These are phyloP conservation scores for Periconia sp. DNA, from an alignment of 2,329 filamentous ascomycete species.

Conservation along the genomic window DNA sequence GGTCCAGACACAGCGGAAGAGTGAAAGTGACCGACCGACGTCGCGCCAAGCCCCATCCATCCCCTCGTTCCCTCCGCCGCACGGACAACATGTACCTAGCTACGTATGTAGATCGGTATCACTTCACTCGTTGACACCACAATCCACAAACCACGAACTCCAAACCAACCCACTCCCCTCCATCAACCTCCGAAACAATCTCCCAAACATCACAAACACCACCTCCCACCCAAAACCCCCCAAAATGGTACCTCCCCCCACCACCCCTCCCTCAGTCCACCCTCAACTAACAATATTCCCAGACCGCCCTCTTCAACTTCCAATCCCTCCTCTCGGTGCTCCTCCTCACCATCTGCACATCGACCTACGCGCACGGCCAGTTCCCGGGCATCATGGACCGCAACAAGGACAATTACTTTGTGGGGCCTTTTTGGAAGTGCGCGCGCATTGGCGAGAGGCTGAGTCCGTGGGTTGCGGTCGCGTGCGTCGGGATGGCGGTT, in stretches of 20 bases:
- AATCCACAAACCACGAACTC: neutral
- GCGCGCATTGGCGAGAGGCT: conserved; percentile 89
- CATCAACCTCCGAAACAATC: neutral
- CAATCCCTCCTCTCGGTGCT: conserved; percentile 93
- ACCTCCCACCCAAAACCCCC: neutral
- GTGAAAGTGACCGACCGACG: too few species aligned
- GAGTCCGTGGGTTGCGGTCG: conserved; percentile 93
- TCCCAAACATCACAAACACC: too few species aligned
- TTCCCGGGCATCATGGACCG: conserved; percentile 88
- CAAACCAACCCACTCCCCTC: too few species aligned
- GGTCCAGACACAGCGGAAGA: too few species aligned
- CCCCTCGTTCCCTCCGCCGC: too few species aligned
- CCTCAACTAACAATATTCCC: conserved; percentile 10
- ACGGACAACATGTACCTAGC: too few species aligned
- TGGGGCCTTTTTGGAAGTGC: conserved; percentile 94
- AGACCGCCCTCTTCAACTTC: conserved; percentile 99
- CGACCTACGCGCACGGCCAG: conserved; percentile 87
- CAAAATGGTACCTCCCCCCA: neutral
- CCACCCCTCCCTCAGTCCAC: neutral
- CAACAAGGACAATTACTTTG: conserved; percentile 79
- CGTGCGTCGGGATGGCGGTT: conserved; percentile 88
- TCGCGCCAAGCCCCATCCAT: too few species aligned
- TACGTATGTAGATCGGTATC: too few species aligned
- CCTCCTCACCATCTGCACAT: conserved; percentile 93
- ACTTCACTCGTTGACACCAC: too few species aligned